These are phyloP conservation scores for Rhizopogon vinicolor DNA, from an alignment of 768 basidiomycete genomes.

Conservation along the genomic window DNA sequence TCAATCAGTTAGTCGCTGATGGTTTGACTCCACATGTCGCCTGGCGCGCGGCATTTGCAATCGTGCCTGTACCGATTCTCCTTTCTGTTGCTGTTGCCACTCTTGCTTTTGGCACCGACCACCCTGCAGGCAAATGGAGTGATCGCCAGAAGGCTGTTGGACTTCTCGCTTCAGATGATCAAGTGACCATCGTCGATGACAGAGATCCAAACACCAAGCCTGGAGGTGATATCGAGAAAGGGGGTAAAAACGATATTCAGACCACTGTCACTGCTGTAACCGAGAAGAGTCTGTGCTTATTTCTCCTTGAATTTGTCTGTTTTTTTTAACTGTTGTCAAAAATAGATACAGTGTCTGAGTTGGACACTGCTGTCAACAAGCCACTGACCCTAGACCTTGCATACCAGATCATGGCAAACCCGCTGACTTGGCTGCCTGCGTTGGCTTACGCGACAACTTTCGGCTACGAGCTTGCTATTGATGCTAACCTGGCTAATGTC, in stretches of 20 bases:
- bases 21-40: slow-evolving; percentile 38
- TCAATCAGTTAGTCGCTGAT: slow-evolving; percentile 30
- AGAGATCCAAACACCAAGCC: slow-evolving; percentile 12
- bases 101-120: slow-evolving; percentile 46
- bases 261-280: slow-evolving; percentile 11
- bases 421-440: slow-evolving; percentile 51
- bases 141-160: slow-evolving; percentile 36
- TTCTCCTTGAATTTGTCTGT: not conserved
- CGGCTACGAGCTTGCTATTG: slow-evolving; percentile 54
- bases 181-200: slow-evolving; percentile 7
- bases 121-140: slow-evolving; percentile 50
- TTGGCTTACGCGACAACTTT: slow-evolving; percentile 53
- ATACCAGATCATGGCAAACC: slow-evolving; percentile 30
- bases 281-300: slow-evolving; percentile 1
- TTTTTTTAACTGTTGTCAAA: not conserved
- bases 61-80: slow-evolving; percentile 53
- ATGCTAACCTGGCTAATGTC: slow-evolving; percentile 46
- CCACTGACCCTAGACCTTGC: slow-evolving; percentile 32
- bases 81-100: slow-evolving; percentile 35
- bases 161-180: not conserved
- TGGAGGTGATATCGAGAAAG: slow-evolving; percentile 19
- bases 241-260: slow-evolving; percentile 23
- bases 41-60: slow-evolving; percentile 52
- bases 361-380: slow-evolving; percentile 44
- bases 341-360: slow-evolving; percentile 23